Conservation (phyloP, 106 monocot species). For the Dioscorea zingiberensis region DNA sequence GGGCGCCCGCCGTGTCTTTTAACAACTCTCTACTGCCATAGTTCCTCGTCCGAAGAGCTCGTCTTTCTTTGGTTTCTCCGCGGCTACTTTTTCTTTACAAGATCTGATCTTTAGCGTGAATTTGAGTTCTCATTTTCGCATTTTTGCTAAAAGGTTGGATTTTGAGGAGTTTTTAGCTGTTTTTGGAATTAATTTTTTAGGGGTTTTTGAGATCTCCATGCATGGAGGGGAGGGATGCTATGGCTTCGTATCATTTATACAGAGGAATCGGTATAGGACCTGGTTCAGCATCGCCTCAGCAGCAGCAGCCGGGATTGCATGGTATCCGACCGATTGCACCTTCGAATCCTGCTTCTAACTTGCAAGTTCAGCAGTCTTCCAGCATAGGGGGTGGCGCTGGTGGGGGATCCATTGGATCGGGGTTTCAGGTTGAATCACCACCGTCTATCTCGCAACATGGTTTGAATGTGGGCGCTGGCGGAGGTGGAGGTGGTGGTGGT, state of each 20-base stretch:
- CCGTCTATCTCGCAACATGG: neutral
- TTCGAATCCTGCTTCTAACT: neutral
- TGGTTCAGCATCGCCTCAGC: neutral
- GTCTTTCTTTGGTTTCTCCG: too few relatives aligned
- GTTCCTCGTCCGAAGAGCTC: too few relatives aligned
- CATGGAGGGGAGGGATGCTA: constrained; percentile 2
- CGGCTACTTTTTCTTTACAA: too few relatives aligned
- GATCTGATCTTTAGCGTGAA: too few relatives aligned
- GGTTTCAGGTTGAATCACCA: neutral
- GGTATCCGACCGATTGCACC: neutral
- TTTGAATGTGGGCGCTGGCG: neutral
- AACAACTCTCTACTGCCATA: too few relatives aligned
- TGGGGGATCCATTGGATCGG: neutral
- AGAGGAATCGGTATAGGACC: neutral
- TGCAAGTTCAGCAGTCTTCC: neutral
- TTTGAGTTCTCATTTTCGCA: too few relatives aligned
- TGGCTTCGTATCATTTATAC: neutral
- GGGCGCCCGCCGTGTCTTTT: too few relatives aligned
- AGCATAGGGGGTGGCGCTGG: neutral
- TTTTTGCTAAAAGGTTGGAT: too few relatives aligned
- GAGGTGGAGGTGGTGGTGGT: neutral
- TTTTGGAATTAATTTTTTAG: too few relatives aligned
- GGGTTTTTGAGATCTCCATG: neutral
- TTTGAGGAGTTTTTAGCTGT: too few relatives aligned
- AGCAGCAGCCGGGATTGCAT: neutral